phyloP scores from a whole-genome alignment of 495 filamentous ascomycete species.

The Neurospora sp. region DNA sequence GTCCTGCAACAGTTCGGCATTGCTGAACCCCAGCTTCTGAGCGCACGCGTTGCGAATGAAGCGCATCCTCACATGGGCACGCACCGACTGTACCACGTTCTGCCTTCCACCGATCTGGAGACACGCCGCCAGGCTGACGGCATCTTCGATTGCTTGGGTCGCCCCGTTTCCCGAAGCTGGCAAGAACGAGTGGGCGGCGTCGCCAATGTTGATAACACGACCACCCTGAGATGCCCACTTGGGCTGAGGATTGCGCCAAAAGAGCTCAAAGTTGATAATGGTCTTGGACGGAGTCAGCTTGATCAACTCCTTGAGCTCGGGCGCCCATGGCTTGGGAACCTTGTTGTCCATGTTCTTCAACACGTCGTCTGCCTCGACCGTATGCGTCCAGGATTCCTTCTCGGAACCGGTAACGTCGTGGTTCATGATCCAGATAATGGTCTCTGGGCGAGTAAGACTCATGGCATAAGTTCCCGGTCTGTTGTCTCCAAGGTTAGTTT shows the following conservation, averaged over 20 bases:
- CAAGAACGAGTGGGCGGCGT: slow-evolving; percentile 60
- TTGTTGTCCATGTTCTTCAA: slow-evolving; percentile 39
- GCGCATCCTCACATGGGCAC: slow-evolving; percentile 39
- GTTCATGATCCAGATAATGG: slow-evolving; percentile 48
- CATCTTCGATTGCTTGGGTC: slow-evolving; percentile 64
- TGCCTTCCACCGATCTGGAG: slow-evolving; percentile 51
- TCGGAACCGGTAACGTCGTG: slow-evolving; percentile 43
- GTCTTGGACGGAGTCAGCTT: slow-evolving; percentile 44
- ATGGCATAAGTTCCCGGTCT: slow-evolving; percentile 42
- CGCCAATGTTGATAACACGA: slow-evolving; percentile 54
- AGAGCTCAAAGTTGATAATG: slow-evolving; percentile 59
- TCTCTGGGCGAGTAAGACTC: slow-evolving; percentile 37
- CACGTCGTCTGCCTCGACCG: slow-evolving; percentile 43
- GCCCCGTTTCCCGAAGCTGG: slow-evolving; percentile 58
- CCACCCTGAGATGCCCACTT: slow-evolving; percentile 51
- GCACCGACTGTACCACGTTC: slow-evolving; percentile 42
- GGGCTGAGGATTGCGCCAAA: slow-evolving; percentile 55
- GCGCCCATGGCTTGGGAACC: slow-evolving; percentile 32
- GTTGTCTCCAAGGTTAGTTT: slow-evolving; percentile 10
- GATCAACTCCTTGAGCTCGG: slow-evolving; percentile 45
- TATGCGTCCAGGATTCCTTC: slow-evolving; percentile 42
- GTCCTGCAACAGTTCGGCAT: slow-evolving; percentile 45
- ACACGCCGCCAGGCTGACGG: slow-evolving; percentile 50
- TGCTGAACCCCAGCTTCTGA: slow-evolving; percentile 47
- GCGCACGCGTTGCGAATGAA: slow-evolving; percentile 47